Percentiles rank a stretch among this genome's conserved stretches.
phyloP scores from a whole-genome alignment of 768 basidiomycete species.

The Boletales sp. region DNA sequence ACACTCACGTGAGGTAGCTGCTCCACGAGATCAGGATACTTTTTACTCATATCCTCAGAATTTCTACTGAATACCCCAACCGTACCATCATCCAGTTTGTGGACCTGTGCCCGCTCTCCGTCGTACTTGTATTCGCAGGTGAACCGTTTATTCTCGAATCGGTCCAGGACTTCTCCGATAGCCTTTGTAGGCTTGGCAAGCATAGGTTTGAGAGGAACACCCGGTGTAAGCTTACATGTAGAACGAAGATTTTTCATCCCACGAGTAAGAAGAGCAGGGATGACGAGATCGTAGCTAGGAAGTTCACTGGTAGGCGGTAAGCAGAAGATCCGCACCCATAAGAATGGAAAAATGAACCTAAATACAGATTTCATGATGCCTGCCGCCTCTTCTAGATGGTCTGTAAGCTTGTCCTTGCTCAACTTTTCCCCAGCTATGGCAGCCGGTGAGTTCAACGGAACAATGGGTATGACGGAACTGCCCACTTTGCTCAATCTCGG shows the following conservation, averaged over 20 bases:
- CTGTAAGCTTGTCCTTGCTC: conserved; percentile 67
- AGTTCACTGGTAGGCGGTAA: conserved; percentile 62
- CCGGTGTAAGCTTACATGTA: conserved; percentile 88
- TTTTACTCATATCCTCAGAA: conserved; percentile 99
- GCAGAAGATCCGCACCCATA: background rate
- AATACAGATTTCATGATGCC: conserved; percentile 86
- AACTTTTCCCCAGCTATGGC: conserved; percentile 65
- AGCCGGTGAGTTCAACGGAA: conserved; percentile 1
- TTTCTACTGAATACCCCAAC: conserved; percentile 95
- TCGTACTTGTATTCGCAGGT: conserved; percentile 99
- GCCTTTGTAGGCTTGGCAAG: conserved; percentile 99
- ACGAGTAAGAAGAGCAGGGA: conserved; percentile 80
- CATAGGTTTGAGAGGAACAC: conserved; percentile 98
- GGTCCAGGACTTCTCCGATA: conserved; percentile 93
- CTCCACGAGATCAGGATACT: conserved; percentile 97
- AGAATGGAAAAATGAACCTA: conserved; percentile 50
- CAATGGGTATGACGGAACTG: background rate
- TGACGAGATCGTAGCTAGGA: conserved; percentile 87
- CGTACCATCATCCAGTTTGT: conserved; percentile 75
- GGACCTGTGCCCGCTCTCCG: conserved; percentile 96
- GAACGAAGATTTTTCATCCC: conserved; percentile 70
- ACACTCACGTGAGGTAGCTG: conserved; percentile 75
- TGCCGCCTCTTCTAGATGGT: conserved; percentile 71
- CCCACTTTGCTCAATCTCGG: conserved; percentile 64
- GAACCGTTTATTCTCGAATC: conserved; percentile 93